Base-by-base conservation (phyloP, 306 rosid species). In the Vicia villosa region DNA sequence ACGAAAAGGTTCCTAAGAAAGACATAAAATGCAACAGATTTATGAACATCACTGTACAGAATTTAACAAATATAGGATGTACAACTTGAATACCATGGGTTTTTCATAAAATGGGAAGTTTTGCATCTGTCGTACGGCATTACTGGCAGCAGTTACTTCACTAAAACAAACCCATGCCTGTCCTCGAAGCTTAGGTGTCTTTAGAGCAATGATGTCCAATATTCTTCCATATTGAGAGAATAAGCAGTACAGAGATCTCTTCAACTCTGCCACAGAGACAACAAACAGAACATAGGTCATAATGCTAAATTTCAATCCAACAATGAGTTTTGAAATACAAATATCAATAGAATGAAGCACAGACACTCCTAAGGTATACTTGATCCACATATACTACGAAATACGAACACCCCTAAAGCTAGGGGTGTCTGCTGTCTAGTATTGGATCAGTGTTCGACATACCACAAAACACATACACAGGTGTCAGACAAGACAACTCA, bases 111-210 rank as follows among this genome's bases (percentile, higher is more conserved):
- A 95, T 7, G 99, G 97, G 75, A 95, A 95, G 74, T 89, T 95
- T 66, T 95, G 97, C 99, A 95, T 89, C 76, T 95, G 99, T 46
- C 99, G 86, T 81, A 95, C 99, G 47, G 99, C 99, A 84, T 89
- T 87, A 75, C 99, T 95, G 13, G 99, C 99, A 72, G 99, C 90
- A 14, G 99, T 81, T 65, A 95, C 95, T 89, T 95, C 99, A 69
- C 86, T 89, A 68, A 91, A 95, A 52, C 90, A 92, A 80, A 95
- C 90, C 99, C 97, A 95, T 8, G 99, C 99, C 78, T 95, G 99
- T 3, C 99, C 99, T 51, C 95, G 88, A 74, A 95, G 97, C 83
- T 79, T 87, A 51, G 90, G 77, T 4, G 99, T 95, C 91, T 91
- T 95, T 69, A 95, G 76, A 72, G 97, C 97, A 77, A 95, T 91